Base-by-base conservation (phyloP, 129 eudicot genomes). In the Solidago caesia region DNA sequence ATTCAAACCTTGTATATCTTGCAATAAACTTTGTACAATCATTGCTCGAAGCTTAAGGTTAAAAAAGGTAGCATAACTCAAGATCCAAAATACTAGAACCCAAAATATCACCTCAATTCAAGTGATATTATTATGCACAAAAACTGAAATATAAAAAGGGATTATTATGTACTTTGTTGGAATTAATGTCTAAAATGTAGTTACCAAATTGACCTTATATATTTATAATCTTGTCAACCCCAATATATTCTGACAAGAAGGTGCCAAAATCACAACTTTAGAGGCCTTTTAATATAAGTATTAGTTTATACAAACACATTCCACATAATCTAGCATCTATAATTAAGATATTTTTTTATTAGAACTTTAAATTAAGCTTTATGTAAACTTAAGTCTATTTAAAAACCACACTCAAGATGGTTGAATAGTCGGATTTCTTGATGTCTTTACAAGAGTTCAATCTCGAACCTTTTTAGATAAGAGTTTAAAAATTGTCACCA, bases 171-270 rank as follows among this genome's bases (percentile, higher is more conserved):
- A 77, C 70, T 61, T 69, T 48, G 60, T 58, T 68, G 26, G 73
- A 75, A 65, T 60, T 56, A 63, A 41, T 75, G 63, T 43, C 15
- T 51, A 65, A 26, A 70, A 75, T 21, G 49, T 77, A 21, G 21
- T 21, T 21, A 77, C 75, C 25, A 46, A 68, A 46, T 33, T 77
- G 71, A 61, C 77, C 77, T 73, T 59, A 6, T 13, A 6, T 13
- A 56, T 51, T 53, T 11, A 41, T 57, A 21, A 49, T 58, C 52
- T 78, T 51, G 43, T 63, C 82, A 51, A 42, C 53, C 72, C 82
- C 82, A 71, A 78, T 70, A 78, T 77, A 77, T 77, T 77, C 82
- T 77, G 82, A 77, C 82, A 77, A 70, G 66, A 77, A 77, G 71
- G 71, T 70, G 82, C 76, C 82, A 77, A 77, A 77, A 70, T 70